These are phyloP conservation scores for Neospora caninum DNA, from an alignment of 169 alveolate species.

Conservation along the genomic window DNA sequence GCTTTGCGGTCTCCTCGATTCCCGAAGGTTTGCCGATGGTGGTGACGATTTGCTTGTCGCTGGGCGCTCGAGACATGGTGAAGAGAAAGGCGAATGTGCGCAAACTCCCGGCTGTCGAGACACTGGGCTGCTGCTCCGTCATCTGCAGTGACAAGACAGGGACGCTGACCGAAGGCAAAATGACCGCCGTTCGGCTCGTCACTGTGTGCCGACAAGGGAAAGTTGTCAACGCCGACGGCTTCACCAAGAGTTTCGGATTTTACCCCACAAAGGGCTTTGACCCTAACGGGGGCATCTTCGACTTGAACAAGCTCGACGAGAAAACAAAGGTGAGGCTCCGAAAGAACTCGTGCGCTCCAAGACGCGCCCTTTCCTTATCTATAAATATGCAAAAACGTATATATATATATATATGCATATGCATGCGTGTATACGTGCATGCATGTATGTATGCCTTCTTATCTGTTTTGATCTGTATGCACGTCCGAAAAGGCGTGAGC, in stretches of 20 bases:
- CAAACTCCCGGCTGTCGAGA: conserved; percentile 96
- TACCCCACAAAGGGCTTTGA: conserved; percentile 90
- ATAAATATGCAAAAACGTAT: no score
- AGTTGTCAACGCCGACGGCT: conserved; percentile 50
- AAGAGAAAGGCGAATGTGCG: conserved; percentile 85
- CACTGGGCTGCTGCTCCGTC: conserved; percentile 97
- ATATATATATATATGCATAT: no score
- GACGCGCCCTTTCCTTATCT: no score
- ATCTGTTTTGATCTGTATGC: no score
- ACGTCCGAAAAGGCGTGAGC: no score
- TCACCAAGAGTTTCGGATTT: conserved; percentile 75
- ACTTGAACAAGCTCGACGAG: conserved; percentile 70
- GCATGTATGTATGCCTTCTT: no score
- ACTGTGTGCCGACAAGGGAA: conserved; percentile 80
- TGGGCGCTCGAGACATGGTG: conserved; percentile 95
- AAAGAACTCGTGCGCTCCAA: background rate
- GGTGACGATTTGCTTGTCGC: conserved; percentile 95
- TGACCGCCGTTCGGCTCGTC: conserved; percentile 89
- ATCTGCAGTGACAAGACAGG: conserved; percentile 99
- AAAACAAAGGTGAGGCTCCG: conserved; percentile 35
- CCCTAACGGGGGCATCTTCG: conserved; percentile 90
- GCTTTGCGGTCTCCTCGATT: conserved; percentile 90
- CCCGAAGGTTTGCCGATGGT: conserved; percentile 99
- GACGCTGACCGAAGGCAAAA: conserved; percentile 95
- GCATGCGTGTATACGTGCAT: no score